These are phyloP conservation scores for Malbranchea zuffiana DNA, from an alignment of 2,329 filamentous ascomycete species.

Conservation along the genomic window DNA sequence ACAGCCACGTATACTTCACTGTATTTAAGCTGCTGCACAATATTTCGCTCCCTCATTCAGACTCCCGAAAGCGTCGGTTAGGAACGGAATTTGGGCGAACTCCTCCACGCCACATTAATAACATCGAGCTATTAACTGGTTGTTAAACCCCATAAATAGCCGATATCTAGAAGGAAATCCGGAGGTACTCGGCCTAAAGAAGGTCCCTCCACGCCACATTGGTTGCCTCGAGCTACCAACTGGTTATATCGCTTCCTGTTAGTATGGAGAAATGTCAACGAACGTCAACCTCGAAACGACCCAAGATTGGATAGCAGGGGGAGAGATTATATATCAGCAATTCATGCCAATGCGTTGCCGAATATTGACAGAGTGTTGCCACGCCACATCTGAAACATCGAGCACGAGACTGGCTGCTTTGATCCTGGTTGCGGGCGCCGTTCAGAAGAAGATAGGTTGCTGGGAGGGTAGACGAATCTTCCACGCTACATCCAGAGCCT, in stretches of 20 bases:
- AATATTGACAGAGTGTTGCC: too few species aligned
- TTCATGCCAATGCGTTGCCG: too few species aligned
- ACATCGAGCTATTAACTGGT: slow-evolving; percentile 1
- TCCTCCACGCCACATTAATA: slow-evolving; percentile 1
- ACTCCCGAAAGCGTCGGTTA: background rate
- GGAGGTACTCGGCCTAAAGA: background rate
- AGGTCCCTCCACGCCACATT: slow-evolving; percentile 7
- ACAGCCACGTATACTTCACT: background rate
- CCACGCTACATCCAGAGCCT: slow-evolving; percentile 8
- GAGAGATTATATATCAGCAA: too few species aligned
- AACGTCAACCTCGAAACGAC: background rate
- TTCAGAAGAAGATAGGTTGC: background rate
- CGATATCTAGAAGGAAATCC: background rate
- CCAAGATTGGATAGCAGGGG: background rate
- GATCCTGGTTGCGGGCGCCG: background rate
- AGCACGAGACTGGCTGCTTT: too few species aligned
- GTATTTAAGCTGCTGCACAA: background rate
- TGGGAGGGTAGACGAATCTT: background rate
- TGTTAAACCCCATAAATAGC: background rate
- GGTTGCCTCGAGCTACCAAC: slow-evolving; percentile 6
- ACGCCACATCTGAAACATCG: too few species aligned
- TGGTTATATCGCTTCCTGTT: slow-evolving; percentile 12
- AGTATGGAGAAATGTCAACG: too few species aligned
- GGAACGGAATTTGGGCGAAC: background rate
- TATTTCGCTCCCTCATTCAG: background rate